Evolutionary conservation across 805 yeast species (phyloP).

Genomic region (Saturnispora gosingensis): DNA sequence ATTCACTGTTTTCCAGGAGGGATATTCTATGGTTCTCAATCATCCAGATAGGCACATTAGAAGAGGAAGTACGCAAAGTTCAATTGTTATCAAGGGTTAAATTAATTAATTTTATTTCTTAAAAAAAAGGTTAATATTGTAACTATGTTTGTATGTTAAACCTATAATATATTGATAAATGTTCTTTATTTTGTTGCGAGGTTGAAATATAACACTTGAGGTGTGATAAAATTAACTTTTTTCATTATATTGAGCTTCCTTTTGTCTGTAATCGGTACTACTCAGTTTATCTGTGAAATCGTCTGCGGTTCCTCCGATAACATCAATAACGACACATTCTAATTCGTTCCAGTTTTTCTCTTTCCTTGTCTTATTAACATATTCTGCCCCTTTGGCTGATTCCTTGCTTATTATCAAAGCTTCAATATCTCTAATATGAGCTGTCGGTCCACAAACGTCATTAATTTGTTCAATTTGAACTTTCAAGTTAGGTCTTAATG

Average conservation of each 20-base stretch:
- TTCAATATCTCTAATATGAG: slow-evolving; percentile 59
- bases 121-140: neutral
- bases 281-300: slow-evolving; percentile 68
- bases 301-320: slow-evolving; percentile 48
- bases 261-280: slow-evolving; percentile 66
- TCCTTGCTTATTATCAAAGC: slow-evolving; percentile 77
- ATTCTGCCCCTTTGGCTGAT: slow-evolving; percentile 63
- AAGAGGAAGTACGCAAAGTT: slow-evolving; percentile 42
- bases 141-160: neutral
- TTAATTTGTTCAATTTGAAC: slow-evolving; percentile 54
- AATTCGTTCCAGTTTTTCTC: slow-evolving; percentile 47
- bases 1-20: slow-evolving; percentile 32
- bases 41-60: slow-evolving; percentile 77
- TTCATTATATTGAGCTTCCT: slow-evolving; percentile 19
- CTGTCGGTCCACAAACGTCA: slow-evolving; percentile 95
- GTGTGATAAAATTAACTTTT: neutral
- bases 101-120: neutral
- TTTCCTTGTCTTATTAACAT: slow-evolving; percentile 56
- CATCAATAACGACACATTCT: slow-evolving; percentile 44
- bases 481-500: slow-evolving; percentile 36
- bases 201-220: neutral
- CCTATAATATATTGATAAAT: neutral
- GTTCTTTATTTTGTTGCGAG: too few relatives aligned
- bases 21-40: slow-evolving; percentile 58
- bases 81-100: slow-evolving; percentile 45